Base-by-base conservation (phyloP, 805 yeast genomes). In the Wickerhamiella qilinensis region DNA sequence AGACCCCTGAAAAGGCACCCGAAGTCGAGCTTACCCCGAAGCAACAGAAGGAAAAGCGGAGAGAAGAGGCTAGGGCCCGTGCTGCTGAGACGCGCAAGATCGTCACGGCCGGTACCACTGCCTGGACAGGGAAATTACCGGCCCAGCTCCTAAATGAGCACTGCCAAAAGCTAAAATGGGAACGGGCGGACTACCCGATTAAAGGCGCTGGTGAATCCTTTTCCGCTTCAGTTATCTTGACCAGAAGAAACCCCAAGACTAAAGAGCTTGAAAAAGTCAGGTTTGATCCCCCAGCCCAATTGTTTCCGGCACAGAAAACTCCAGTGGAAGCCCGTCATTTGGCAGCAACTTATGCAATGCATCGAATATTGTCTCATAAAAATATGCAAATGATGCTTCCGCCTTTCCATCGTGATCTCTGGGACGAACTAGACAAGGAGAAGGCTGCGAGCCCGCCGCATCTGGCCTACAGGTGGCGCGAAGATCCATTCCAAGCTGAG, bases 51-150 rank as follows among this genome's bases (percentile, higher is more conserved):
- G 51, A 50, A 28, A 48, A 52, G 38, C 46, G 47, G 7, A 51
- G 38, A 43, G 60, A 44, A 52, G 75, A 46, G 55, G 69, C 21
- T 2, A 51, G 48, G 2, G 51, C 50, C 2, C 30, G 45, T 8
- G 53, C 53, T 3, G 55, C 55, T 2, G 55, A 50, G 19, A 42
- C 51, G 4, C 50, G 55, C 6, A 47, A 47, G 30, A 58, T 67
- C n/a, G 79, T 75, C 25, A 42, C 54, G 0, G 68, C 80, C 0
- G 76, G 79, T 14, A 69, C 78, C 28, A 62, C 75, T 33, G 83
- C 88, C 21, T 85, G 95, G 95, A 85, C 95, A 0, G 98, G 98
- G 1, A 88, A 88, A 50, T 63, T 88, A 14, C 97, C 98, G 0
- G 84, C 81, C 2, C 75, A 91, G 0, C 58, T 88, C 15, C 66